Conservation (phyloP, 371 early-diverging fungal genomes). For the Dentiscutata heterogama region DNA sequence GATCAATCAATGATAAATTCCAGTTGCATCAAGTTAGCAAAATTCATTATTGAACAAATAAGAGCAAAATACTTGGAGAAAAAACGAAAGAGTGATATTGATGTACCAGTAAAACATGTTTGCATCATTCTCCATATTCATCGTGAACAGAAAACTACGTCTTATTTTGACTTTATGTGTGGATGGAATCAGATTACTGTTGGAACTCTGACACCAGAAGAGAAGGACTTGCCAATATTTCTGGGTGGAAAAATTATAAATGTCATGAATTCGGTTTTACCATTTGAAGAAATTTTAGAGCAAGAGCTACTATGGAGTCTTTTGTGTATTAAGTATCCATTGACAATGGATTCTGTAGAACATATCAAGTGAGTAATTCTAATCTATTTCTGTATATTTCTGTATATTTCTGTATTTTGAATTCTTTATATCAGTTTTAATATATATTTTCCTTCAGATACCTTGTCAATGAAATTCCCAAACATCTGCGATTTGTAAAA, state of each 20-base stretch:
- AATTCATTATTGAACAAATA: slow-evolving; percentile 42
- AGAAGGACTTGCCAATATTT: neutral
- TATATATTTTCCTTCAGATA: neutral
- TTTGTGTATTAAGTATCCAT: slow-evolving; percentile 41
- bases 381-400: no score
- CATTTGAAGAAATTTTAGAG: slow-evolving; percentile 26
- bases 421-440: no score
- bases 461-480: slow-evolving; percentile 30
- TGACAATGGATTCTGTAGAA: neutral
- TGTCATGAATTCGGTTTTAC: slow-evolving; percentile 11
- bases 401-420: no score
- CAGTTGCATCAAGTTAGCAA: slow-evolving; percentile 42
- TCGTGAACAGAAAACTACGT: neutral
- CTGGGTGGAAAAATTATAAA: neutral
- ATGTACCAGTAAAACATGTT: slow-evolving; percentile 15
- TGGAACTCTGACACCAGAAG: neutral
- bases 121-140: slow-evolving; percentile 45
- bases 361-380: slow-evolving; percentile 16
- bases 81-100: slow-evolving; percentile 7
- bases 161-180: slow-evolving; percentile 39
- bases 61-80: slow-evolving; percentile 17
- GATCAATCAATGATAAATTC: slow-evolving; percentile 30
- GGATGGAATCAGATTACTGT: slow-evolving; percentile 43
- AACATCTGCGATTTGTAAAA: neutral
- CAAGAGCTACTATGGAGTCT: slow-evolving; percentile 46